Evolutionary conservation across 441 rosid species (phyloP), one percentile per base, ranked within the genome.

Genomic region (Breynia disticha): DNA sequence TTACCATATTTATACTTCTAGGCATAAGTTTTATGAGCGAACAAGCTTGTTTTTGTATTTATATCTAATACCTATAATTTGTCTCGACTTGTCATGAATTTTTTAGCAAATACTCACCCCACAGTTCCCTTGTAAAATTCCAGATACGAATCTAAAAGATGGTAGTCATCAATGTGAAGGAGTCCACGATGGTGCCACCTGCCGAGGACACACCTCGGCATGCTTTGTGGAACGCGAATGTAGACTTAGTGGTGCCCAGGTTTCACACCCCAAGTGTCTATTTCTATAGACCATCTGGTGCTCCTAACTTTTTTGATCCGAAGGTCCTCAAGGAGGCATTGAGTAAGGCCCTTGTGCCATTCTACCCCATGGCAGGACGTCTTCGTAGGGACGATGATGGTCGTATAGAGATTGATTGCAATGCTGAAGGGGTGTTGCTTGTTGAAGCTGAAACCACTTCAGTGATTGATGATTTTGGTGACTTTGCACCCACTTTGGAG

Each of bases 211-310:
- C 87, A 1, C 94, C 90, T 1, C 50, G 11, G 41, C 44, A 58
- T 8, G 68, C 57, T 28, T 71, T 86, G 16, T 90, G 97, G 97
- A 90, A 86, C 72, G 63, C 94, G 11, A 90, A 86, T 66, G 87
- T 89, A 8, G 97, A 89, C 73, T 68, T 89, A 28, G 88, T 89
- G n/a, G 86, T 86, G 16, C 97, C 95, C 15, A 75, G 94, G 39
- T 84, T 89, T 72, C 97, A 89, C 66, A 89, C 95, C 16, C 95
- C 95, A 0, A 90, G 97, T 63, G 97, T 90, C 32, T 90, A 90
- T 78, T 86, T 90, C 74, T 90, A 86, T 70, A 57, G 89, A 56
- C 85, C 94, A 17, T 71, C 76, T 0, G 80, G 82, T 7, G 65
- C 78, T 14, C 19, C 76, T 46, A 72, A 79, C 64, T 90, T 80